phyloP scores from a whole-genome alignment of 306 rosid species.

The Lathyrus oleraceus region DNA sequence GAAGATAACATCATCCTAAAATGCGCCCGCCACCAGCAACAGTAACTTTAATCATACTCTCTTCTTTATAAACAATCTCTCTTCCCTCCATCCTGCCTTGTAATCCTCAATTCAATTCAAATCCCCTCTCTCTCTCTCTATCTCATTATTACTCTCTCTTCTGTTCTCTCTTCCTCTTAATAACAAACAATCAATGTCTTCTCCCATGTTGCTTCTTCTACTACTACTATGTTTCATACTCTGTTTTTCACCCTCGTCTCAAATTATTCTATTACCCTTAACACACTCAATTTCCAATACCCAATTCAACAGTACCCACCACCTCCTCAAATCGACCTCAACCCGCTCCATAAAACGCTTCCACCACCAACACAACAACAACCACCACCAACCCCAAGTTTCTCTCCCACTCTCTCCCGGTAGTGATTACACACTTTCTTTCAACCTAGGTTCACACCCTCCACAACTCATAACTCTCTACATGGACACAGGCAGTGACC shows the following conservation, averaged over 20 bases:
- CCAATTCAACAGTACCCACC: slow-evolving; percentile 67
- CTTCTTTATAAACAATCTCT: slow-evolving; percentile 23
- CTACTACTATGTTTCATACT: slow-evolving; percentile 47
- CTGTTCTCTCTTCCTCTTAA: background rate
- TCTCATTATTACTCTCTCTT: background rate
- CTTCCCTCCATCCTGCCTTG: background rate
- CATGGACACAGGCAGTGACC: slow-evolving; percentile 97
- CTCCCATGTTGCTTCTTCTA: slow-evolving; percentile 42
- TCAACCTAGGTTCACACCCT: slow-evolving; percentile 54
- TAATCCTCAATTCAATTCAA: slow-evolving; percentile 12
- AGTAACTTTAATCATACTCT: background rate
- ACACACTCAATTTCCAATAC: slow-evolving; percentile 61
- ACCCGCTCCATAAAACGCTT: slow-evolving; percentile 64
- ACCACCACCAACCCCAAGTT: slow-evolving; percentile 23
- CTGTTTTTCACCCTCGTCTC: slow-evolving; percentile 38
- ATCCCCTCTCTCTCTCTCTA: slow-evolving; percentile 5
- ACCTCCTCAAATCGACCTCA: slow-evolving; percentile 73
- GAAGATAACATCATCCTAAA: slow-evolving; percentile 20
- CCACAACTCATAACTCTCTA: slow-evolving; percentile 71
- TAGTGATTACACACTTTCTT: slow-evolving; percentile 81
- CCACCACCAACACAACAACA: slow-evolving; percentile 48
- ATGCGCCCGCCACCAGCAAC: slow-evolving; percentile 32
- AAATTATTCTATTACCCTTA: slow-evolving; percentile 54
- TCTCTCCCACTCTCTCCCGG: slow-evolving; percentile 88
- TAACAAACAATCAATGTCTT: slow-evolving; percentile 43